Evolutionary conservation across 108 stramenopile genomes (phyloP).

Genomic region (Seminavis robusta): DNA sequence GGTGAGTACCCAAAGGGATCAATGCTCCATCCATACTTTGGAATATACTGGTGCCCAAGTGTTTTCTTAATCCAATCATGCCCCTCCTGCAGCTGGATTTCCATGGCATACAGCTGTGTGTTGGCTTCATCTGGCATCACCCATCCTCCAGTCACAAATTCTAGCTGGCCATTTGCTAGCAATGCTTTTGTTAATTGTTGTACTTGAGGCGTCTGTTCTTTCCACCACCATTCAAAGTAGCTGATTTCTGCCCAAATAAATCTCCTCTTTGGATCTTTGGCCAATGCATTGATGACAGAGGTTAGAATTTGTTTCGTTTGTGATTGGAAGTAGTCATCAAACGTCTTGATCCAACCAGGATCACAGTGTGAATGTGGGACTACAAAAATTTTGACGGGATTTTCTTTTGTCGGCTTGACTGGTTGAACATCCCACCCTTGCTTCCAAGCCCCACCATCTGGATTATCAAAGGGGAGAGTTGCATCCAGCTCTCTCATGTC

Average conservation of each 20-base stretch:
- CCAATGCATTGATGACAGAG: conserved; percentile 33
- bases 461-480: conserved; percentile 44
- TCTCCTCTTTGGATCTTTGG: conserved; percentile 29
- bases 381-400: conserved; percentile 46
- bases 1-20: conserved; percentile 70
- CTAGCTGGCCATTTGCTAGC: conserved; percentile 37
- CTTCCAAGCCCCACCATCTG: conserved; percentile 53
- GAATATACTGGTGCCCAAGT: conserved; percentile 43
- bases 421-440: conserved; percentile 62
- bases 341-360: conserved; percentile 72
- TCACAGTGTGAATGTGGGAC: conserved; percentile 69
- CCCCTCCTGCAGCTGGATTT: conserved; percentile 67
- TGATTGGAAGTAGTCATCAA: conserved; percentile 63
- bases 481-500: conserved; percentile 50
- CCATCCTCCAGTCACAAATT: conserved; percentile 69
- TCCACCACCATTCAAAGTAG: conserved; percentile 74
- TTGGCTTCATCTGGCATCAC: conserved; percentile 69
- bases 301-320: conserved; percentile 54
- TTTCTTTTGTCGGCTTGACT: neutral
- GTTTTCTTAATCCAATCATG: conserved; percentile 50
- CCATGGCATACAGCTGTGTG: conserved; percentile 62
- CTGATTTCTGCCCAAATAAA: conserved; percentile 74
- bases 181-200: conserved; percentile 14
- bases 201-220: conserved; percentile 25
- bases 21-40: conserved; percentile 64